Conservation (phyloP, 2,329 filamentous ascomycete genomes). For the Curvularia hawaiiensis region DNA sequence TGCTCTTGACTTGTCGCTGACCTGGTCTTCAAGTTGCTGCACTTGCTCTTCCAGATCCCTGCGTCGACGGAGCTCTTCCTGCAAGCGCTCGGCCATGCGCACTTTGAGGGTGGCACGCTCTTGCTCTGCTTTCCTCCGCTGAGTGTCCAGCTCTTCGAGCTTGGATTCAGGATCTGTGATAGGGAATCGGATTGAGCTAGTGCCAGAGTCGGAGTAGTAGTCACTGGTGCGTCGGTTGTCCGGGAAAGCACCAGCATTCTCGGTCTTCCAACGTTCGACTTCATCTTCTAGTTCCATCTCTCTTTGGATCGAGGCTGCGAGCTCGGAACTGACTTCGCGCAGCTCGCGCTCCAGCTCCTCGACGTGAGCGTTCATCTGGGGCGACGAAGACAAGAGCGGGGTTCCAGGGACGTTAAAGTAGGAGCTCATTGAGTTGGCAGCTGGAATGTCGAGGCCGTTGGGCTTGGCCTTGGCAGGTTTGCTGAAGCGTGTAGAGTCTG, state of each 20-base stretch:
- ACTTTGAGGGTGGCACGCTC: conserved; percentile 86
- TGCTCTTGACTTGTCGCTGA: conserved; percentile 49
- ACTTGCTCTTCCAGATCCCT: conserved; percentile 83
- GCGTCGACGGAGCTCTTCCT: conserved; percentile 80
- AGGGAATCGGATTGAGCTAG: conserved; percentile 79
- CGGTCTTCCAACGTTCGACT: conserved; percentile 84
- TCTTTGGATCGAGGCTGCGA: conserved; percentile 88
- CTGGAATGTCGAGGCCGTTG: conserved; percentile 57
- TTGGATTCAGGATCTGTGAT: conserved; percentile 63
- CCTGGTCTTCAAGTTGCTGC: conserved; percentile 77
- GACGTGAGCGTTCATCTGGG: conserved; percentile 63
- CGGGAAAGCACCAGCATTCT: conserved; percentile 65
- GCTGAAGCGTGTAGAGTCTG: conserved; percentile 59
- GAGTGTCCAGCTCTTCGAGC: conserved; percentile 76
- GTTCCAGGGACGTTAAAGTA: conserved; percentile 56
- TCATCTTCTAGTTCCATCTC: conserved; percentile 98
- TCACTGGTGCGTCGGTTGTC: conserved; percentile 83
- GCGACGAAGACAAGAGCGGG: conserved; percentile 52
- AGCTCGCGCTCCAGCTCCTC: conserved; percentile 94
- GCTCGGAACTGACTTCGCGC: conserved; percentile 88
- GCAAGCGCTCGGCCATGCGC: conserved; percentile 82
- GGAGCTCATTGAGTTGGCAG: conserved; percentile 53
- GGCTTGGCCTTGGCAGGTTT: conserved; percentile 48
- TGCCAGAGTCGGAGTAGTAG: conserved; percentile 96
- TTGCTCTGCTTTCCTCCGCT: conserved; percentile 84